These are phyloP conservation scores for Trametes cubensis DNA, from an alignment of 768 basidiomycete species.

Conservation along the genomic window DNA sequence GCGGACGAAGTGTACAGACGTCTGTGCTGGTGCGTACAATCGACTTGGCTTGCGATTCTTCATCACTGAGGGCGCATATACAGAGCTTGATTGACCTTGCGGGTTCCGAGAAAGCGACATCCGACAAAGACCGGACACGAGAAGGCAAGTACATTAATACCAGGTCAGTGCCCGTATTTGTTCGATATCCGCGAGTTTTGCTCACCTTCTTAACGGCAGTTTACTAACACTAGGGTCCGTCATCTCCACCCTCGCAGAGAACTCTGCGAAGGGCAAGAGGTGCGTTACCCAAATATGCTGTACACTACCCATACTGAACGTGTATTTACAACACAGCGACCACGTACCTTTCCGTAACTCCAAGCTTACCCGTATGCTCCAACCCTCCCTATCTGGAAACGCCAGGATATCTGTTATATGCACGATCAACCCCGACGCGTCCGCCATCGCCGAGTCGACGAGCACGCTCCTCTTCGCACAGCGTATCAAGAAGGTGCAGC, in stretches of 20 bases:
- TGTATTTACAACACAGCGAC: constrained; percentile 49
- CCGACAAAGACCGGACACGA: constrained; percentile 91
- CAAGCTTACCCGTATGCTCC: constrained; percentile 91
- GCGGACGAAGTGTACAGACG: constrained; percentile 77
- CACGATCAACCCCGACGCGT: constrained; percentile 85
- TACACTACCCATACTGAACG: neutral
- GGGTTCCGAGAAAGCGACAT: constrained; percentile 94
- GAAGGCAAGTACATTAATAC: constrained; percentile 98
- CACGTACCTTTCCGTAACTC: constrained; percentile 96
- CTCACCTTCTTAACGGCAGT: constrained; percentile 41
- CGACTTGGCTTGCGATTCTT: neutral
- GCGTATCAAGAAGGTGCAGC: constrained; percentile 85
- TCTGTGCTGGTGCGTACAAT: constrained; percentile 64
- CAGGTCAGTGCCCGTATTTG: constrained; percentile 45
- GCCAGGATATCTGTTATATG: constrained; percentile 96
- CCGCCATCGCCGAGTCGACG: constrained; percentile 80
- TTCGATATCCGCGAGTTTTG: too few species aligned
- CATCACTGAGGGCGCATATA: neutral
- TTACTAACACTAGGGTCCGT: constrained; percentile 91
- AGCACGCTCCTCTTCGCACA: constrained; percentile 92
- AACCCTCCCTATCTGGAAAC: constrained; percentile 93
- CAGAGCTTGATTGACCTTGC: constrained; percentile 95
- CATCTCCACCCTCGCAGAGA: constrained; percentile 90
- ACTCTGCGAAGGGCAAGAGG: constrained; percentile 74
- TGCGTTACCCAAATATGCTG: constrained; percentile 33